phyloP scores from a whole-genome alignment of 768 basidiomycete species.

The Suillus weaverae region DNA sequence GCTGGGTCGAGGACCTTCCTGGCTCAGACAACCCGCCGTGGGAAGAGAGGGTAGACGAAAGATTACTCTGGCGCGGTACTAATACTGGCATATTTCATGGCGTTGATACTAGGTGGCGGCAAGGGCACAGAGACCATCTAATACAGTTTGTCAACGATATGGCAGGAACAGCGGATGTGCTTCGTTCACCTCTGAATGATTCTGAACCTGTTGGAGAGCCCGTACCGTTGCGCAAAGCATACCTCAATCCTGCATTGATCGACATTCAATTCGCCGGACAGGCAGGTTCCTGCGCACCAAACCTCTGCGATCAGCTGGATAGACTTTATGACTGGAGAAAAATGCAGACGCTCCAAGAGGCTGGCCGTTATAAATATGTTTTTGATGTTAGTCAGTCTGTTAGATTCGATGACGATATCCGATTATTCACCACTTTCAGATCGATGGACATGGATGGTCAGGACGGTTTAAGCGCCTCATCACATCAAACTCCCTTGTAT shows the following conservation, averaged over 20 bases:
- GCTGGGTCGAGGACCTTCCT: constrained; percentile 45
- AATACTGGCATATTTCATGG: constrained; percentile 63
- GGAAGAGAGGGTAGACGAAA: constrained; percentile 61
- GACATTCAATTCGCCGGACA: constrained; percentile 58
- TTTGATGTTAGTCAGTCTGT: constrained; percentile 44
- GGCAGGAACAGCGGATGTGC: constrained; percentile 38
- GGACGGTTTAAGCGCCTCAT: constrained; percentile 68
- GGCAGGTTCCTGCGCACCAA: constrained; percentile 12
- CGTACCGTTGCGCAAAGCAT: constrained; percentile 34
- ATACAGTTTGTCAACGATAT: constrained; percentile 44
- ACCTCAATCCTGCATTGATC: constrained; percentile 54
- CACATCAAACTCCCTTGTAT: constrained; percentile 59
- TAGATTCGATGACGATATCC: not conserved
- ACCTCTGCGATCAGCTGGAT: constrained; percentile 46
- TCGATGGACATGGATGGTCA: constrained; percentile 70
- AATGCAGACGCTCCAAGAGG: constrained; percentile 44
- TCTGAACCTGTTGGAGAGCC: constrained; percentile 37
- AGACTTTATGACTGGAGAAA: constrained; percentile 51
- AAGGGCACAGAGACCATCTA: constrained; percentile 50
- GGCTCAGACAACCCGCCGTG: constrained; percentile 58
- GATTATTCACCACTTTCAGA: constrained; percentile 27
- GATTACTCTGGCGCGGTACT: constrained; percentile 71
- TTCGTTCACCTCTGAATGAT: constrained; percentile 32
- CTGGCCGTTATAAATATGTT: constrained; percentile 61
- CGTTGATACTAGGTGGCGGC: constrained; percentile 43